These are phyloP conservation scores for Pycnococcus provasolii DNA, from an alignment of 139 green algal species.

Conservation along the genomic window DNA sequence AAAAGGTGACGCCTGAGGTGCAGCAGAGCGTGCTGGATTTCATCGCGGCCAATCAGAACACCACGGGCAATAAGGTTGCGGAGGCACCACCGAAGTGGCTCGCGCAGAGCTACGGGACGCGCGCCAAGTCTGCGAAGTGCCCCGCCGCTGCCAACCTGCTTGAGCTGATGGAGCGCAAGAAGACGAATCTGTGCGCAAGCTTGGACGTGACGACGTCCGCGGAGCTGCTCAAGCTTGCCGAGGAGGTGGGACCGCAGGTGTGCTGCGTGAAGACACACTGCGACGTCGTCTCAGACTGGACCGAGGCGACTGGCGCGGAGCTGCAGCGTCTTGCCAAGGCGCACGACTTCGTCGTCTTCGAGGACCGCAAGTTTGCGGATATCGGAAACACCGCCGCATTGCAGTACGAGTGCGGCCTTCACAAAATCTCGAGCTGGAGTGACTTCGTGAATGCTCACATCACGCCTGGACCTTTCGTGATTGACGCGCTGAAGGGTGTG, in stretches of 20 bases:
- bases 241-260: constrained; percentile 79
- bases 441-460: constrained; percentile 97
- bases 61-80: constrained; percentile 32
- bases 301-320: constrained; percentile 31
- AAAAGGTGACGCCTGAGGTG: constrained; percentile 26
- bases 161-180: constrained; percentile 83
- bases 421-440: constrained; percentile 89
- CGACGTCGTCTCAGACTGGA: constrained; percentile 35
- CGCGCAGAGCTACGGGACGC: no score
- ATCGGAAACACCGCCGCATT: constrained; percentile 97
- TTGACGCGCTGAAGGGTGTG: constrained; percentile 86
- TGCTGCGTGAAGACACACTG: constrained; percentile 94
- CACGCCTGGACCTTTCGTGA: constrained; percentile 87
- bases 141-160: constrained; percentile 56
- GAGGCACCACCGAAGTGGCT: neutral
- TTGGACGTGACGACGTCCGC: constrained; percentile 79
- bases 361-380: constrained; percentile 99
- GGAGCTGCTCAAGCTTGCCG: constrained; percentile 82
- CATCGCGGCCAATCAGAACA: constrained; percentile 84
- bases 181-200: constrained; percentile 92
- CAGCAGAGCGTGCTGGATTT: constrained; percentile 59
- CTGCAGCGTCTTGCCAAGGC: constrained; percentile 63
- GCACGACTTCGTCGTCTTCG: constrained; percentile 98
- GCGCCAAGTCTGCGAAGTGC: constrained; percentile 45
- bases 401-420: constrained; percentile 65